These are phyloP conservation scores for Castanea sativa DNA, from an alignment of 306 rosid genomes.

Conservation along the genomic window DNA sequence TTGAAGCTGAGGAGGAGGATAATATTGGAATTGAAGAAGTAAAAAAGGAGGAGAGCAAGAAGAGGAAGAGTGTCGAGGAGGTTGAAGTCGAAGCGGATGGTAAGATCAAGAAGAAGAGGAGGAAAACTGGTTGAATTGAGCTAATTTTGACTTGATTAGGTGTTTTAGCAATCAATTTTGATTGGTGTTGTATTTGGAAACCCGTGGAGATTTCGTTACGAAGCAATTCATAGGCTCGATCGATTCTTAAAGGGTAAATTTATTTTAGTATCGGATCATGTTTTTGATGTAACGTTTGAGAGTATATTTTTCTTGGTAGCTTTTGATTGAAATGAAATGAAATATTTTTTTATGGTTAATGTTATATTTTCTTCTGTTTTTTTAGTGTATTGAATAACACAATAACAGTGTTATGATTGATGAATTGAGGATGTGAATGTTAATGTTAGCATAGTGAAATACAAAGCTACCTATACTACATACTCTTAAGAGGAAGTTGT, in stretches of 20 bases:
- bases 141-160: background rate
- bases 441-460: background rate
- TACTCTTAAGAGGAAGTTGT: background rate
- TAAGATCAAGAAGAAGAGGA: conserved; percentile 29
- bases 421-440: background rate
- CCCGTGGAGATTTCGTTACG: background rate
- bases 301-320: background rate
- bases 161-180: background rate
- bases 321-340: background rate
- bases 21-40: background rate
- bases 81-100: conserved; percentile 6
- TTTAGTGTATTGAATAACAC: background rate
- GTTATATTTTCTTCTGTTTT: background rate
- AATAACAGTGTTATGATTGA: background rate
- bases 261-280: background rate
- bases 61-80: conserved; percentile 1
- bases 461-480: background rate
- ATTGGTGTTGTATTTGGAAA: background rate
- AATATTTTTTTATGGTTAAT: background rate
- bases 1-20: background rate
- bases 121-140: conserved; percentile 3
- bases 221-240: background rate
- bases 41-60: background rate
- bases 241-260: background rate
- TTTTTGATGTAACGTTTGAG: background rate